Base-by-base conservation (phyloP, 2,329 filamentous ascomycete genomes). In the Cordyceps militaris region DNA sequence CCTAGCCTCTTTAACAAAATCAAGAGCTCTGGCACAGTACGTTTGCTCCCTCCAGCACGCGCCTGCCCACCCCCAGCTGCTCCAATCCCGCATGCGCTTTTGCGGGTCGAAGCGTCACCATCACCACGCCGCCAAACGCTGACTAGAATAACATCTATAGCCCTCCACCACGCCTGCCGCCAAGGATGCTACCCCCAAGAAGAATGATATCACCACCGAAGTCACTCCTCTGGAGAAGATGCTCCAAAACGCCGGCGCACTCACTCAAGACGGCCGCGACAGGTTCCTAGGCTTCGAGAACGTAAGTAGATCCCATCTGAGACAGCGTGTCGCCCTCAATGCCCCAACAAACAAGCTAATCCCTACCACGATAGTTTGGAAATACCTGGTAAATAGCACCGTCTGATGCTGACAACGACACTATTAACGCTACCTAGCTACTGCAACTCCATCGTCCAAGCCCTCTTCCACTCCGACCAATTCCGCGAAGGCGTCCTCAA, bases 271-370 rank as follows among this genome's bases (percentile, higher is more conserved):
- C 73, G 94, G 94, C 56, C 96, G 89, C 70, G 94, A 97, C 76
- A 96, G 96, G 76, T 99, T 96, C 77, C 97, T 95, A 75, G 94
- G 94, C 16, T 87, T 97, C 71, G 94, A 99, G 75, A 99, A 99
- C 76, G 93, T 97, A 80, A 75, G 54, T 44, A 49, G 89, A 79
- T 53, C 62, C 61, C 8, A 57, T 61, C 56, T 46, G 51, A 59
- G 52, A 52, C 36, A 51, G 16, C 34, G 23, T 36, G 47, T 62
- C 60, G 47, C 49, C 57, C 38, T 52, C 38, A 46, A 46, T 16
- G 38, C 42, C 16, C 14, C 26, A 59, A 47, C n/a, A 58, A 48
- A 43, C 57, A 56, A 40, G 65, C 77, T 79, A 66, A 79, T 70
- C 54, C 14, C 59, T 54, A 28, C 11, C 21, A 59, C 48, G 62